A percentile compares a stretch with the other conserved stretches of the same genome.
Evolutionary conservation across 306 rosid genomes (phyloP).

Genomic region (Cucurbita pepo): DNA sequence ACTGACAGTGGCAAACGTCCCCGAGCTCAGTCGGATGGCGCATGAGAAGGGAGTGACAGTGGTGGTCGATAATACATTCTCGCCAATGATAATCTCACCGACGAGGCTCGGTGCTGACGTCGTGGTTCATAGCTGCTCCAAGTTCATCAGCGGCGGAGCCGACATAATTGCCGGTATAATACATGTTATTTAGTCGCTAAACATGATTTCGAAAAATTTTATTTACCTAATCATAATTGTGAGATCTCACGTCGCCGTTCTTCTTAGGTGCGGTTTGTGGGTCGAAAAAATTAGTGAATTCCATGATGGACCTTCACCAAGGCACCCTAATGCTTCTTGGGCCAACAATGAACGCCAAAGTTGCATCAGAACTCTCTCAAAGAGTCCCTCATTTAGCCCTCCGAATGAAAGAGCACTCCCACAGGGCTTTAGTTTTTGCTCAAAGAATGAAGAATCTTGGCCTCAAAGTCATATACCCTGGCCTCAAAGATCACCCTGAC

Average conservation of each 20-base stretch:
- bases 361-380: conserved; percentile 78
- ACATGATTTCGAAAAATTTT: background rate
- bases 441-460: conserved; percentile 42
- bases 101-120: conserved; percentile 78
- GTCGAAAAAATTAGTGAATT: conserved; percentile 48
- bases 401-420: conserved; percentile 70
- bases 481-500: conserved; percentile 63
- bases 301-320: conserved; percentile 93
- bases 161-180: conserved; percentile 73
- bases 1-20: conserved; percentile 40
- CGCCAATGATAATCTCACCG: conserved; percentile 76
- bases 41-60: conserved; percentile 57
- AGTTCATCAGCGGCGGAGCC: conserved; percentile 88
- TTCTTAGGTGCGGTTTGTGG: conserved; percentile 77
- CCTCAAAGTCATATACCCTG: conserved; percentile 67
- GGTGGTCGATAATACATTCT: conserved; percentile 80
- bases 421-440: conserved; percentile 46
- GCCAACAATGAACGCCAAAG: conserved; percentile 88
- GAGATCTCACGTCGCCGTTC: background rate
- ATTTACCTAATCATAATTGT: background rate
- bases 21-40: conserved; percentile 52
- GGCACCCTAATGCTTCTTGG: conserved; percentile 79
- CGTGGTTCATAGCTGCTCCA: conserved; percentile 74
- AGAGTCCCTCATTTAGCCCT: conserved; percentile 66
- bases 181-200: too few relatives aligned